A percentile compares a stretch with the other conserved stretches of the same genome.
These are phyloP conservation scores for Ganoderma multipileum DNA, from an alignment of 1,284 basidiomycete species.

Conservation along the genomic window DNA sequence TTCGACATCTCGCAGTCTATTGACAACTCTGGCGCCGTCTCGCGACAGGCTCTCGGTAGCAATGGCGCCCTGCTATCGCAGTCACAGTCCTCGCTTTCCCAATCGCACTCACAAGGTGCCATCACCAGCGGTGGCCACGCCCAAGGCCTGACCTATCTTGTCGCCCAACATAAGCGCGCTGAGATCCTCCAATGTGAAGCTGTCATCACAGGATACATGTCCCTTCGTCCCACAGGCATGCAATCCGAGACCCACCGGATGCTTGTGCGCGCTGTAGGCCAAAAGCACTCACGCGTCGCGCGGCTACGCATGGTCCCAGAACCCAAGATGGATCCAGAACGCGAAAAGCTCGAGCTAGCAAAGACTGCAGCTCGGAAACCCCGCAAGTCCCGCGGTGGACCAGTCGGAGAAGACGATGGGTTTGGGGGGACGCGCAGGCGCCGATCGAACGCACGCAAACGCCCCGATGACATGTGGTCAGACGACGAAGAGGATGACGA, in stretches of 20 bases:
- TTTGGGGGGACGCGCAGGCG: conserved; percentile 51
- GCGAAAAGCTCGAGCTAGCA: conserved; percentile 72
- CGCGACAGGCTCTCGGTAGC: conserved; percentile 60
- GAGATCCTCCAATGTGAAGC: conserved; percentile 87
- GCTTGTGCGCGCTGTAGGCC: conserved; percentile 86
- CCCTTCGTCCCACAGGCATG: conserved; percentile 87
- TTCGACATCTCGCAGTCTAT: conserved; percentile 85
- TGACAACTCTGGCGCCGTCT: conserved; percentile 70
- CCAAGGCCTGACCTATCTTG: conserved; percentile 86
- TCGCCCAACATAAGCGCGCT: conserved; percentile 88
- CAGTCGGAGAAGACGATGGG: conserved; percentile 53
- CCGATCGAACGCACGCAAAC: conserved; percentile 38
- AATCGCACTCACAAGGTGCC: conserved; percentile 26
- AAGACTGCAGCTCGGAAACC: conserved; percentile 70
- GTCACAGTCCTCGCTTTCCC: conserved; percentile 25
- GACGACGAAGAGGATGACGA: conserved; percentile 53
- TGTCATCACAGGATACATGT: conserved; percentile 83
- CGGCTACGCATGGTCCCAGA: conserved; percentile 79
- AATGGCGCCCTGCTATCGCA: conserved; percentile 38
- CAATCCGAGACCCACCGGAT: conserved; percentile 89
- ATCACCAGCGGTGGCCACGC: conserved; percentile 45
- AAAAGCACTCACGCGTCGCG: conserved; percentile 82
- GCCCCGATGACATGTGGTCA: conserved; percentile 49
- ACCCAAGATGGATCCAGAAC: conserved; percentile 75
- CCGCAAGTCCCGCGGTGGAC: conserved; percentile 55